A percentile compares a stretch with the other conserved stretches of the same genome.
phyloP scores from a whole-genome alignment of 352 stramenopile species.

The Phytophthora ramorum region DNA sequence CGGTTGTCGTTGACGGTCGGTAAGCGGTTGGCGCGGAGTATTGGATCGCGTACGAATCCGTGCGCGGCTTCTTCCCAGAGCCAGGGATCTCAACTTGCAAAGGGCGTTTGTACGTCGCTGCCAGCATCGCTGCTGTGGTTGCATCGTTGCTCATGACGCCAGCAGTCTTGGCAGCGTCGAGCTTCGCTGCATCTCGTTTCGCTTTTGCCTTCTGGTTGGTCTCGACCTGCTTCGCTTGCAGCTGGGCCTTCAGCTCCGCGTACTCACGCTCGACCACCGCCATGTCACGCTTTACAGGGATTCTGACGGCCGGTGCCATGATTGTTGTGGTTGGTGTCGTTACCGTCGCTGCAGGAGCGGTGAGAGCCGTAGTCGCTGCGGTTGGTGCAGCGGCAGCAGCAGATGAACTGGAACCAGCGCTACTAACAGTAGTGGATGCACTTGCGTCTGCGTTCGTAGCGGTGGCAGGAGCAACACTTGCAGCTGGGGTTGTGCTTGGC shows the following conservation, averaged over 20 bases:
- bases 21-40: slow-evolving; percentile 1
- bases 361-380: neutral
- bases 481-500: neutral
- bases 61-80: slow-evolving; percentile 34
- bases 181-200: slow-evolving; percentile 34
- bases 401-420: neutral
- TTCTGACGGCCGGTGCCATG: slow-evolving; percentile 6
- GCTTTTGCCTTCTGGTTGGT: slow-evolving; percentile 40
- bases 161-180: slow-evolving; percentile 19
- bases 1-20: slow-evolving; percentile 12
- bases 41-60: neutral
- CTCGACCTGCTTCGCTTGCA: slow-evolving; percentile 57
- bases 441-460: neutral
- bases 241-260: slow-evolving; percentile 63
- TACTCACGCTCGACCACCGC: slow-evolving; percentile 63
- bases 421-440: neutral
- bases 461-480: neutral
- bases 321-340: slow-evolving; percentile 4
- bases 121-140: slow-evolving; percentile 22
- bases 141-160: slow-evolving; percentile 2
- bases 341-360: neutral
- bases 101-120: slow-evolving; percentile 32
- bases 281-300: slow-evolving; percentile 28
- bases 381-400: neutral
- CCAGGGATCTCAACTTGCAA: slow-evolving; percentile 36